Base-by-base conservation (phyloP, 1,284 basidiomycete species). In the Rhodotorula mucilaginosa region DNA sequence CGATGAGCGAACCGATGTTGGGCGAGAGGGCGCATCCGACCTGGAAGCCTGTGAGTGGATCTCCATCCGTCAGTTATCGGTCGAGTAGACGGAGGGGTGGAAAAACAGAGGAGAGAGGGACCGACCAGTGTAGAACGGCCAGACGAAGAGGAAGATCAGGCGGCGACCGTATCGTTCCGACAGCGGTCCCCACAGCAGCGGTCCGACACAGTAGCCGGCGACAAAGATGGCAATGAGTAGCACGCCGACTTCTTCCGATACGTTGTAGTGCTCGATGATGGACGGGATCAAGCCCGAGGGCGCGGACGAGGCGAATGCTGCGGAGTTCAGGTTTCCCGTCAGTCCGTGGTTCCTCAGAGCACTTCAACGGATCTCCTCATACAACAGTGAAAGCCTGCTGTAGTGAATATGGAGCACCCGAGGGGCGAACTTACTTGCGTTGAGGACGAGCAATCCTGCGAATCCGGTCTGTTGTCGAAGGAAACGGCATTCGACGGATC, bases 101-200 rank as follows among this genome's bases (percentile, higher is more conserved):
- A 15, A 21, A 56, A 21, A 21, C 18, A 16, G 82, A 3, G 89
- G 89, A 65, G 85, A 86, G 26, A 23, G 86, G 88, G 46, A 90
- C 82, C 82, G 89, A 49, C 81, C 86, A 29, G 84, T 84, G 81
- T 90, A 91, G 31, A 87, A 81, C 68, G 88, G 78, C 79, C 90
- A 90, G 5, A 88, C 82, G 62, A 86, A 77, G 67, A 94, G 82
- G 78, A 91, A 90, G 61, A 91, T 80, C 0, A 88, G 87, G 56
- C 88, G 83, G 21, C 85, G 82, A 4, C 85, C 85, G 72, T 82
- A 84, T 2, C 81, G 83, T 76, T 89, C 88, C 16, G 84, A 86
- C 1, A 61, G 52, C 16, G 65, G 84, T 10, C 79, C 82, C 78
- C 79, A 82, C 15, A 82, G 44, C n/a, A 73, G 39, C 0, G 68